phyloP scores from a whole-genome alignment of 2,329 filamentous ascomycete genomes.

The Fusarium vanettenii region DNA sequence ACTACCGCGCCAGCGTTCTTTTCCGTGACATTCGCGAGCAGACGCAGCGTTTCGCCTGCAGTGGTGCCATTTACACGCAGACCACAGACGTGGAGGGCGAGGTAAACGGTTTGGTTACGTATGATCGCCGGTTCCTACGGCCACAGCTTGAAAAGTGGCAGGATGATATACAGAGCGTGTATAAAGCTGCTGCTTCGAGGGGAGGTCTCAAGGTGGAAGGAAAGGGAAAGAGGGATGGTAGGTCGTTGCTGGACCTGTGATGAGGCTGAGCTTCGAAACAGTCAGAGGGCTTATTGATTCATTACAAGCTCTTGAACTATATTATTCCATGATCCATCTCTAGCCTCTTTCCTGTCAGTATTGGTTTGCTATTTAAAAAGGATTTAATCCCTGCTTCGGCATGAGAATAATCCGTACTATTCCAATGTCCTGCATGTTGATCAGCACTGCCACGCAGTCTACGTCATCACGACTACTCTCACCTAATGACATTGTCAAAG shows the following conservation, averaged over 20 bases:
- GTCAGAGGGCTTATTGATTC: not conserved
- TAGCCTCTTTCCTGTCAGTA: not conserved
- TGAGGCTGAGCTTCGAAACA: not conserved
- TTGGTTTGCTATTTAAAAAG: not conserved
- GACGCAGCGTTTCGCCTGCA: slow-evolving; percentile 71
- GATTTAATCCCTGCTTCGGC: not conserved
- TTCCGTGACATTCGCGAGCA: slow-evolving; percentile 71
- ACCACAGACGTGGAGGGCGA: slow-evolving; percentile 81
- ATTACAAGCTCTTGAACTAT: not conserved
- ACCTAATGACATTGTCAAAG: not conserved
- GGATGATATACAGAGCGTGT: slow-evolving; percentile 68
- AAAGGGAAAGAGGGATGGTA: not conserved
- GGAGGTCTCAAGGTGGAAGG: slow-evolving; percentile 15
- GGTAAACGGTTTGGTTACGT: slow-evolving; percentile 77
- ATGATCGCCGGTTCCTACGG: slow-evolving; percentile 71
- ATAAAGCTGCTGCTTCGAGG: slow-evolving; percentile 61
- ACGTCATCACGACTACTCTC: not conserved
- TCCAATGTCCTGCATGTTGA: not conserved
- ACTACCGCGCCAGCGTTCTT: slow-evolving; percentile 71
- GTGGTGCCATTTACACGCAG: slow-evolving; percentile 77
- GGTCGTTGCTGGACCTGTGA: slow-evolving; percentile 16
- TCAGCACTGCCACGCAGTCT: not conserved
- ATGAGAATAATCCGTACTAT: not conserved
- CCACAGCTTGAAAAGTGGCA: slow-evolving; percentile 69
- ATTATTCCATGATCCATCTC: not conserved